phyloP scores from a whole-genome alignment of 768 basidiomycete genomes.

The Phanerochaete carnosa region DNA sequence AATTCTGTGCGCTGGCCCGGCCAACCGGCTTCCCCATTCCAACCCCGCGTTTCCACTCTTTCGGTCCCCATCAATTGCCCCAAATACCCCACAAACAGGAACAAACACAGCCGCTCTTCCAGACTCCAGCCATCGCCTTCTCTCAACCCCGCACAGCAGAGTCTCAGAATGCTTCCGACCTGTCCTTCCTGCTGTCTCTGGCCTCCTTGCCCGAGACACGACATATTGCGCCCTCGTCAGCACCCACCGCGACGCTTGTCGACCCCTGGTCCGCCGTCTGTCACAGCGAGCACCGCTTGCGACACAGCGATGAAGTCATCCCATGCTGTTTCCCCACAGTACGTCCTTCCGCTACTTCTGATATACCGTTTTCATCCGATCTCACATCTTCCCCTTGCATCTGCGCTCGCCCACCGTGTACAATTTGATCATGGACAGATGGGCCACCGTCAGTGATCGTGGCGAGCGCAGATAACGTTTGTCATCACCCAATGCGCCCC shows the following conservation, averaged over 20 bases:
- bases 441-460: background rate
- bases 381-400: background rate
- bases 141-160: background rate
- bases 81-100: conserved; percentile 15
- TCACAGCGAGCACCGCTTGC: background rate
- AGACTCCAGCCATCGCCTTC: background rate
- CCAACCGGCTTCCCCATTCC: conserved; percentile 4
- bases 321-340: background rate
- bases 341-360: background rate
- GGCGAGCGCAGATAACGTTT: background rate
- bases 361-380: background rate
- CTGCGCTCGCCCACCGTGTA: background rate
- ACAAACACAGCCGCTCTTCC: background rate
- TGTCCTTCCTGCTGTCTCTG: background rate
- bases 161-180: conserved; percentile 1
- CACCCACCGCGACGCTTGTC: background rate
- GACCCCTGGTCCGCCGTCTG: background rate
- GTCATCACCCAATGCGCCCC: background rate
- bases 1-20: conserved; percentile 4
- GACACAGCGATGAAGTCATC: background rate
- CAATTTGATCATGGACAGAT: background rate
- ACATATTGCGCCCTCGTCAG: background rate
- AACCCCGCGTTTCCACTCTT: conserved; percentile 13
- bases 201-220: background rate
- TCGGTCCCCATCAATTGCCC: conserved; percentile 9